phyloP scores from a whole-genome alignment of 2,329 filamentous ascomycete genomes.

The Chrysosporium queenslandicum region DNA sequence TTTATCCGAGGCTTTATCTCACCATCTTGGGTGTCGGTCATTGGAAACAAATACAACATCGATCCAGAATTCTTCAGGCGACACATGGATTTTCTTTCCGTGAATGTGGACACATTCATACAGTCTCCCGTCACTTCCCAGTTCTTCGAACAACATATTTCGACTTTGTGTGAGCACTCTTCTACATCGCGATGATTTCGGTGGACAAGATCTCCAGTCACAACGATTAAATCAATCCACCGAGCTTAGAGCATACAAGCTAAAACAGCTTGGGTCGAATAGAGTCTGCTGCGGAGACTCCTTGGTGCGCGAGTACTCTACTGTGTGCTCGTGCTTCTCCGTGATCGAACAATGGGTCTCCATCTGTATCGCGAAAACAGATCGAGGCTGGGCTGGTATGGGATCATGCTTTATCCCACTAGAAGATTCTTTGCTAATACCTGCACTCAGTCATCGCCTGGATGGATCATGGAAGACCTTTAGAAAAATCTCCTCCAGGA shows the following conservation, averaged over 20 bases:
- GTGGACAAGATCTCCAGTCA: background rate
- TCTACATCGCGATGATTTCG: background rate
- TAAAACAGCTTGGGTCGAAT: slow-evolving; percentile 1
- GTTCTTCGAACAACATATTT: slow-evolving; percentile 4
- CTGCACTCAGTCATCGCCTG: slow-evolving; percentile 4
- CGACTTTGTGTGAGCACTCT: slow-evolving; percentile 5
- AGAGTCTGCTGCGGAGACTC: slow-evolving; percentile 9
- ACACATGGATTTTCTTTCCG: slow-evolving; percentile 6
- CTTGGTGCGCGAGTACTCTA: slow-evolving; percentile 7
- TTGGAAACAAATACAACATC: slow-evolving; percentile 6
- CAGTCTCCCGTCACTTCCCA: slow-evolving; percentile 3
- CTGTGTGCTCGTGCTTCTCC: slow-evolving; percentile 10
- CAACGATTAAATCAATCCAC: slow-evolving; percentile 4
- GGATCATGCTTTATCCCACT: background rate
- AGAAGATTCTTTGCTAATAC: slow-evolving; percentile 1
- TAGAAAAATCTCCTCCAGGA: slow-evolving; percentile 7
- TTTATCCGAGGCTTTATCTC: slow-evolving; percentile 6
- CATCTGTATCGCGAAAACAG: slow-evolving; percentile 6
- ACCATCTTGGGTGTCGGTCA: background rate
- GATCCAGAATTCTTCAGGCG: slow-evolving; percentile 4
- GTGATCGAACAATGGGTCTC: slow-evolving; percentile 11
- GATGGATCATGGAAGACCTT: slow-evolving; percentile 4
- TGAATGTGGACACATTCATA: background rate
- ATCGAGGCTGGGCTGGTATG: slow-evolving; percentile 8
- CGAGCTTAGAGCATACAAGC: slow-evolving; percentile 6